Evolutionary conservation across 352 stramenopile species (phyloP).

Genomic region (Globisporangium spinosum): DNA sequence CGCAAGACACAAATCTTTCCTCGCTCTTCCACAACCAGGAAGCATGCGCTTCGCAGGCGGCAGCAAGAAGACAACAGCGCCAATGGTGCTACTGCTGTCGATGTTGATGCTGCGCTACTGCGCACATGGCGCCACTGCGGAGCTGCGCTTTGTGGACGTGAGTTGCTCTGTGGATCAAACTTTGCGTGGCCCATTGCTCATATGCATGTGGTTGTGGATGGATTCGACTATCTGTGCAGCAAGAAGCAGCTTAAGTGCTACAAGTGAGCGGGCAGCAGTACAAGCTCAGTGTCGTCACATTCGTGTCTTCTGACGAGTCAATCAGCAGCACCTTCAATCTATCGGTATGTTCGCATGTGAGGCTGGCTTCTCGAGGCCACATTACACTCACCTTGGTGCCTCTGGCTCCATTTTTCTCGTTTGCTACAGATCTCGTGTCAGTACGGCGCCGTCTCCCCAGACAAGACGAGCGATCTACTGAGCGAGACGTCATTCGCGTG

Average conservation of each 20-base stretch:
- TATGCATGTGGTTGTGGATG: background rate
- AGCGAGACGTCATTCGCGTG: constrained; percentile 25
- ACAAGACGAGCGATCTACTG: constrained; percentile 12
- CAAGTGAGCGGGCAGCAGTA: background rate
- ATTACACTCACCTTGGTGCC: background rate
- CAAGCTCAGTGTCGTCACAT: background rate
- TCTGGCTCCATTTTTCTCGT: background rate
- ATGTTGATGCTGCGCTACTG: background rate
- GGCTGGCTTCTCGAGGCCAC: background rate
- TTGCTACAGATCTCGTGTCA: constrained; percentile 22
- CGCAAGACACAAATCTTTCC: background rate
- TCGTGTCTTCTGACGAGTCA: background rate
- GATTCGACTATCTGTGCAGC: background rate
- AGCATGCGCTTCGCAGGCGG: background rate
- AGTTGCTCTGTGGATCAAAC: background rate
- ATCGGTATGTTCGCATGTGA: constrained; percentile 4
- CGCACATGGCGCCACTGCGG: background rate
- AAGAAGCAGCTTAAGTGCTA: background rate
- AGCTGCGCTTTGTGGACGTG: constrained; percentile 23
- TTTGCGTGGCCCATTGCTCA: background rate
- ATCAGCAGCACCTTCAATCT: constrained; percentile 1
- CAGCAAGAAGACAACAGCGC: background rate
- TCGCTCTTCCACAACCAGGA: background rate
- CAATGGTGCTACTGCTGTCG: background rate
- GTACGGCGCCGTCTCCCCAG: constrained; percentile 22